Percentiles rank a stretch among this genome's conserved stretches.
Evolutionary conservation across 2,329 filamentous ascomycete genomes (phyloP).

Genomic region (Neopestalotiopsis sp.): DNA sequence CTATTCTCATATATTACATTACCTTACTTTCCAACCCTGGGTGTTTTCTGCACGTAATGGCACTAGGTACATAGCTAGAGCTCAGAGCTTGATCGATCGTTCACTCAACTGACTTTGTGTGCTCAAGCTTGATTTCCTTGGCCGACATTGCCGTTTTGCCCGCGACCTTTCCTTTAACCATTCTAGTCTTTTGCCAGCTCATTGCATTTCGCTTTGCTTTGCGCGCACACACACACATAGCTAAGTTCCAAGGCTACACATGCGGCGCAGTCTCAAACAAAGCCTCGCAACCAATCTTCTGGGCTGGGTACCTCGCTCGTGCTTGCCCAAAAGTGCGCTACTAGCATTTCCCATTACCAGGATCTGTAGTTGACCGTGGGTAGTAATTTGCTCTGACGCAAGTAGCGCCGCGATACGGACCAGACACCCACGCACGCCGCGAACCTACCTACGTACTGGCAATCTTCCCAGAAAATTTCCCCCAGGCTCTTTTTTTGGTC

Average conservation of each 20-base stretch:
- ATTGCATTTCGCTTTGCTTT: neutral
- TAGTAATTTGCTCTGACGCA: slow-evolving; percentile 3
- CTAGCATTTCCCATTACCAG: neutral
- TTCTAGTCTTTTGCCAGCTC: neutral
- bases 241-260: neutral
- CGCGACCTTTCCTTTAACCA: neutral
- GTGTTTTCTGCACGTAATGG: neutral
- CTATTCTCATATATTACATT: neutral
- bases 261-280: neutral
- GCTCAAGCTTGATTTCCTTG: neutral
- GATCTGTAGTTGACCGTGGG: neutral
- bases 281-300: slow-evolving; percentile 1
- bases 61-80: neutral
- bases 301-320: neutral
- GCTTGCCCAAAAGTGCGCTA: neutral
- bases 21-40: neutral
- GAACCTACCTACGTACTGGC: neutral
- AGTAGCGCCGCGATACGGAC: neutral
- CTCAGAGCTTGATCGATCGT: neutral
- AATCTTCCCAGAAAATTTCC: neutral
- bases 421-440: neutral
- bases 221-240: neutral
- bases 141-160: neutral
- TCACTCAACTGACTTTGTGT: neutral
- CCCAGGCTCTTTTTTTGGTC: neutral